Base-by-base conservation (phyloP, 1,139 yeast species). In the Scheffersomyces segobiensis region DNA sequence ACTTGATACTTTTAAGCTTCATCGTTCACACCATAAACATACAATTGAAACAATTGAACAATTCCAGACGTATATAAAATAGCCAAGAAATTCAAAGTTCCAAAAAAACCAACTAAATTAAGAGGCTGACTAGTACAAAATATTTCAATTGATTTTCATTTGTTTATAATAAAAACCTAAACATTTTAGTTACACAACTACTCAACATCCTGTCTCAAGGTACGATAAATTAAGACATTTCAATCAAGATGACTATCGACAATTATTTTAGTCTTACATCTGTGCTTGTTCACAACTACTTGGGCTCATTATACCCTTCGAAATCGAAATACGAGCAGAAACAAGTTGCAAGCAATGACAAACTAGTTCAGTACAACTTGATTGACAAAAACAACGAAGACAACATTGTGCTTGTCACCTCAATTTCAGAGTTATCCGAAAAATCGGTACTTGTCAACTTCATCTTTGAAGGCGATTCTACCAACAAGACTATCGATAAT, bases 241-340 rank as follows among this genome's bases (percentile, higher is more conserved):
- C 17, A 32, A 50, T 17, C 20, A 55, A 14, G 17, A 57, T 56
- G 57, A 42, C 59, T 62, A 67, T 74, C 54, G 54, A 66, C 32
- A 66, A 60, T 52, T 74, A 69, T 59, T 69, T 69, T 52, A 66
- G 71, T 56, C 68, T 76, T 56, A 71, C 76, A 0, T 62, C 65
- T 19, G 65, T 67, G 53, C 65, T 75, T 58, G 67, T 71, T 19
- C 64, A 70, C 53, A 67, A 71, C 60, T 74, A 70, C 59, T 64
- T 74, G 48, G 69, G 70, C 49, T 61, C 71, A 10, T 56, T 65
- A 54, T 48, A 60, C 50, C 58, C 65, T 14, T 46, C 54, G 5
- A 46, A 56, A 48, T 8, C 46, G n/a, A 56, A 52, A n/a, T 56
- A 52, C 55, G 52, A 57, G 49, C 46, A 50, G 57, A 53, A 54